Evolutionary conservation across 148 eudicot species (phyloP), one percentile per base, ranked within the genome.

Genomic region (Cornus controversa): DNA sequence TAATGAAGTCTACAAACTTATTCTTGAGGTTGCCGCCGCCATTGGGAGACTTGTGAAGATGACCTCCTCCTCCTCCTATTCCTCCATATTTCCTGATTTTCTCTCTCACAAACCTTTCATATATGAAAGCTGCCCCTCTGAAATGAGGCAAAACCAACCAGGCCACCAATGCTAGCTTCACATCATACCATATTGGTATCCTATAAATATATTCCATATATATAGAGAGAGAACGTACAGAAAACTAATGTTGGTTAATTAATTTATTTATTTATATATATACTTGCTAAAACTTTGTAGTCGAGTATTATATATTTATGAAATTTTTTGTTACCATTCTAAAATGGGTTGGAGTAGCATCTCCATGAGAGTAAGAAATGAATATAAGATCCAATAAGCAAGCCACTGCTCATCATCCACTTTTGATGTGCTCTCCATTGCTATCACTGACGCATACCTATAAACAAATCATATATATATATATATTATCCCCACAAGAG

Each of bases 351-450:
- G 90, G 34, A 95, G 74, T 8, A 95, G 80, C 75, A 95, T 90
- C 85, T 95, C 99, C 73, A 91, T 69, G 53, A 95, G 96, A 27
- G 99, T 90, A 76, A 91, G 90, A 69, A 95, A 91, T 3, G 97
- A 95, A 66, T 95, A 95, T 16, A 95, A 31, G 82, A 95, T 95
- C 99, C 99, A 95, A 65, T 95, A 95, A n/a, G 99, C 96, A 66
- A 95, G 86, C 99, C 99, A 95, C 82, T 93, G 99, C 72, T 95
- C 91, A 69, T 95, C 99, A 42, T 95, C 99, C 58, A 82, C 83
- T 74, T 93, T 95, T 40, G 96, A 76, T 37, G 94, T 73, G 85
- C 89, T 93, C 79, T 95, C 99, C 66, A 95, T 91, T 2, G 94
- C 99, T 63, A 95, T 78, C 40, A 93, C 90, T 5, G 99, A 95